Conservation (phyloP, 1,284 basidiomycete species). For the Ganoderma resinaceum region DNA sequence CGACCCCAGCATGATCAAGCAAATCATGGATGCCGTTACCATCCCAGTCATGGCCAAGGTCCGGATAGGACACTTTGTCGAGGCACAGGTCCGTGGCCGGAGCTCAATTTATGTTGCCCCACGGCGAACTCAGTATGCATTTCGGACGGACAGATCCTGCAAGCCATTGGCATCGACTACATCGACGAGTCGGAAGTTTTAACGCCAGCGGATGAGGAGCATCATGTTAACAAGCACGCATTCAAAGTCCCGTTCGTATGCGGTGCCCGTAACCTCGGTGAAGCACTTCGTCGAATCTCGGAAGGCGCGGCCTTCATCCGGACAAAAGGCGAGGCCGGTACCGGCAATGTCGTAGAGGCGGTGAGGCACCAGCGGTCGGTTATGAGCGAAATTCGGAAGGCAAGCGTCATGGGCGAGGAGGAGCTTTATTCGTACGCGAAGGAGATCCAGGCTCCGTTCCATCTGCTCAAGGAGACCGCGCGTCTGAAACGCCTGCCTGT, state of each 20-base stretch:
- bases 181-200: slow-evolving; percentile 98
- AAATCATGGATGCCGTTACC: slow-evolving; percentile 91
- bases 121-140: background rate
- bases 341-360: slow-evolving; percentile 97
- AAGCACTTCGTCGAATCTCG: slow-evolving; percentile 95
- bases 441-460: slow-evolving; percentile 95
- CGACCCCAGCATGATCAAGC: slow-evolving; percentile 97
- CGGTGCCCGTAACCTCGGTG: slow-evolving; percentile 83
- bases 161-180: slow-evolving; percentile 96
- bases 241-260: slow-evolving; percentile 92
- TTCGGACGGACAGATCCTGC: slow-evolving; percentile 77
- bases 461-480: slow-evolving; percentile 96
- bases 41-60: slow-evolving; percentile 95
- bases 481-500: slow-evolving; percentile 94
- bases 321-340: slow-evolving; percentile 97
- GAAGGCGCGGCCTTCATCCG: slow-evolving; percentile 98
- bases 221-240: slow-evolving; percentile 86
- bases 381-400: slow-evolving; percentile 85
- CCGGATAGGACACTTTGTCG: slow-evolving; percentile 97
- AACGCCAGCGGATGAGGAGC: slow-evolving; percentile 92
- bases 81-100: slow-evolving; percentile 74
- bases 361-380: slow-evolving; percentile 92
- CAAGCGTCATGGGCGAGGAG: slow-evolving; percentile 90
- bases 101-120: background rate
- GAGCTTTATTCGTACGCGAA: slow-evolving; percentile 97